Percentiles rank a stretch among this genome's conserved stretches.
These are phyloP conservation scores for Citropsis articulata DNA, from an alignment of 345 rosid genomes.

Conservation along the genomic window DNA sequence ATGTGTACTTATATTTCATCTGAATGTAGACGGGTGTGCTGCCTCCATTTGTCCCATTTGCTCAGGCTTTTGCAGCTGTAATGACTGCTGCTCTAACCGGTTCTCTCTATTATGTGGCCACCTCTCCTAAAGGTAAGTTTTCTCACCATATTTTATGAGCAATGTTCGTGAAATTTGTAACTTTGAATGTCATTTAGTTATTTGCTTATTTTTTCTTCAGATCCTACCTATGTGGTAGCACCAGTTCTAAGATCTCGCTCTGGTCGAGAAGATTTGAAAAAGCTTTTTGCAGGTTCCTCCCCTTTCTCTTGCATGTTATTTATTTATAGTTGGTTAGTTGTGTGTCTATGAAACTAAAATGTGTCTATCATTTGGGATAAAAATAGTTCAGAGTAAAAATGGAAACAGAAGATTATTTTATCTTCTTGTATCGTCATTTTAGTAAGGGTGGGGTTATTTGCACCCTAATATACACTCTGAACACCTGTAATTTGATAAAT, in stretches of 20 bases:
- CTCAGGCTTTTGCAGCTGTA: constrained; percentile 96
- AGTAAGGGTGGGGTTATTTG: too few relatives aligned
- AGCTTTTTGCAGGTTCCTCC: constrained; percentile 74
- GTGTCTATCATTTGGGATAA: background rate
- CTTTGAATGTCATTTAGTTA: background rate
- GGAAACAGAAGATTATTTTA: background rate
- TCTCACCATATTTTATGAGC: background rate
- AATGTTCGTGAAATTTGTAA: background rate
- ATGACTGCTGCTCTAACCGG: constrained; percentile 88
- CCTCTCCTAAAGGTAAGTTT: constrained; percentile 82
- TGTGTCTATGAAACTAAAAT: background rate
- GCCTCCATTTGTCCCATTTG: constrained; percentile 96
- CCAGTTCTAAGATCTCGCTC: constrained; percentile 71
- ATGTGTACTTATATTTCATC: background rate
- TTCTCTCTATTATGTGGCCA: constrained; percentile 79
- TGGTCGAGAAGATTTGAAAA: constrained; percentile 70
- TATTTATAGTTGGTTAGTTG: background rate
- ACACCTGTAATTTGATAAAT: too few relatives aligned
- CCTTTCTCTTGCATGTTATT: constrained; percentile 1
- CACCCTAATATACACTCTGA: too few relatives aligned
- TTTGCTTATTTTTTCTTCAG: constrained; percentile 34
- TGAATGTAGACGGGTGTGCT: constrained; percentile 66
- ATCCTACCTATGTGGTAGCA: constrained; percentile 85
- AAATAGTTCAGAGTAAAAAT: background rate
- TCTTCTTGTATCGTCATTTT: background rate